Percentiles rank a stretch among this genome's conserved stretches.
Evolutionary conservation across 1,284 basidiomycete genomes (phyloP).

Genomic region (Cutaneotrichosporon daszewskae): DNA sequence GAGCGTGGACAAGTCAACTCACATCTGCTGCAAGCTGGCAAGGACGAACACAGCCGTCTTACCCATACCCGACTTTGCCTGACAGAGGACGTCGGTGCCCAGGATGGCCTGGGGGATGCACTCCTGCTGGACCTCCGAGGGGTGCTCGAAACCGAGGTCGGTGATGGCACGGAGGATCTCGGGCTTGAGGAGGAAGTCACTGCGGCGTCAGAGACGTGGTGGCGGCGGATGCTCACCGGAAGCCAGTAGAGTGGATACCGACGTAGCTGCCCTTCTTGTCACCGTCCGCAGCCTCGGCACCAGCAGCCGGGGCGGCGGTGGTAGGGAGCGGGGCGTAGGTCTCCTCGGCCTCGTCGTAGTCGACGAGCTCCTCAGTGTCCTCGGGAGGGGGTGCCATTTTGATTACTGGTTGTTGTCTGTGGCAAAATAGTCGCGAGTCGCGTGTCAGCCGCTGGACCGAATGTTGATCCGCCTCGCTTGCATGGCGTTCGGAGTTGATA

Average conservation of each 20-base stretch:
- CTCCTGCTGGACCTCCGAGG: slow-evolving; percentile 99
- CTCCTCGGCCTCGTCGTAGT: slow-evolving; percentile 93
- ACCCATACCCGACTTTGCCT: slow-evolving; percentile 99
- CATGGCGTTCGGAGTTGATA: no score
- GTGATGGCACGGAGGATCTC: slow-evolving; percentile 96
- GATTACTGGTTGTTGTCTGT: slow-evolving; percentile 3
- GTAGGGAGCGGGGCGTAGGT: slow-evolving; percentile 56
- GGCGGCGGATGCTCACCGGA: no score
- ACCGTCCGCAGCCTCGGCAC: slow-evolving; percentile 58
- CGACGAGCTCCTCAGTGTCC: slow-evolving; percentile 53
- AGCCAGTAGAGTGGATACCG: slow-evolving; percentile 93
- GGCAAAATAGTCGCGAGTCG: not conserved
- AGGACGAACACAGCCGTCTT: slow-evolving; percentile 99
- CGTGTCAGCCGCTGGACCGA: no score
- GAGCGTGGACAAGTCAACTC: slow-evolving; percentile 8
- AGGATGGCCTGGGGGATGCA: slow-evolving; percentile 99
- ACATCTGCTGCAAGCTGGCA: slow-evolving; percentile 92
- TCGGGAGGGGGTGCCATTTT: slow-evolving; percentile 32
- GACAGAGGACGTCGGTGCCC: slow-evolving; percentile 98
- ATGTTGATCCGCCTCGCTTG: no score
- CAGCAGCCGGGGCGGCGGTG: slow-evolving; percentile 53
- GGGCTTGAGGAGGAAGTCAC: slow-evolving; percentile 95
- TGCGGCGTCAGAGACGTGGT: no score
- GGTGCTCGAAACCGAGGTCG: slow-evolving; percentile 99
- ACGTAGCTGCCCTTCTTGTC: slow-evolving; percentile 96